Evolutionary conservation across 805 yeast species (phyloP).

Genomic region (Candida caryicola): DNA sequence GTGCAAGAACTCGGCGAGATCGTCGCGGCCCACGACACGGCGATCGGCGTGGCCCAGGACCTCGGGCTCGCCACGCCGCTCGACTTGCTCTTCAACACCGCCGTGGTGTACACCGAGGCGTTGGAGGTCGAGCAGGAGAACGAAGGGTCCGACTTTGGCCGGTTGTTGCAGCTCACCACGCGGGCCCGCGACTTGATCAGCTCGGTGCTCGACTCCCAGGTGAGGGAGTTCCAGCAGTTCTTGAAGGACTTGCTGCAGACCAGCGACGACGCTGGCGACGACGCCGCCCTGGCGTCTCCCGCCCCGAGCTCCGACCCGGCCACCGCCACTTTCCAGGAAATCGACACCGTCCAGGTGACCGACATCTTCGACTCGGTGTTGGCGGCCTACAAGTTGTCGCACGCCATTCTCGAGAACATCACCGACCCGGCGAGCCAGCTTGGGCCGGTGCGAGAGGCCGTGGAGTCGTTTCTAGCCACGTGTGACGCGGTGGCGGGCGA

Average conservation of each 20-base stretch:
- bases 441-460: conserved; percentile 8
- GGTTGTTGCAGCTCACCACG: conserved; percentile 16
- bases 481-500: conserved; percentile 20
- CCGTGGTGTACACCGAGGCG: conserved; percentile 45
- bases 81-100: conserved; percentile 48
- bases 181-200: conserved; percentile 20
- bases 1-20: conserved; percentile 37
- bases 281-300: background rate
- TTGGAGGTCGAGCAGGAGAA: conserved; percentile 36
- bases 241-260: conserved; percentile 18
- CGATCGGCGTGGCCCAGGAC: conserved; percentile 23
- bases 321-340: conserved; percentile 12
- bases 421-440: conserved; percentile 9
- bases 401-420: conserved; percentile 30
- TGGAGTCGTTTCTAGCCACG: conserved; percentile 18
- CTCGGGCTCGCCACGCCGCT: conserved; percentile 20
- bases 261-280: conserved; percentile 4
- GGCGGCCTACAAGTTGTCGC: conserved; percentile 26
- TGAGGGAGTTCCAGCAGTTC: conserved; percentile 25
- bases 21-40: conserved; percentile 37
- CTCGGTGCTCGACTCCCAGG: conserved; percentile 27
- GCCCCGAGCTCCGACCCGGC: background rate
- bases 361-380: conserved; percentile 36
- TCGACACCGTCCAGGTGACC: conserved; percentile 30
- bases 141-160: conserved; percentile 10